These are phyloP conservation scores for Juncus effusus DNA, from an alignment of 176 grass and related monocot species.

Conservation along the genomic window DNA sequence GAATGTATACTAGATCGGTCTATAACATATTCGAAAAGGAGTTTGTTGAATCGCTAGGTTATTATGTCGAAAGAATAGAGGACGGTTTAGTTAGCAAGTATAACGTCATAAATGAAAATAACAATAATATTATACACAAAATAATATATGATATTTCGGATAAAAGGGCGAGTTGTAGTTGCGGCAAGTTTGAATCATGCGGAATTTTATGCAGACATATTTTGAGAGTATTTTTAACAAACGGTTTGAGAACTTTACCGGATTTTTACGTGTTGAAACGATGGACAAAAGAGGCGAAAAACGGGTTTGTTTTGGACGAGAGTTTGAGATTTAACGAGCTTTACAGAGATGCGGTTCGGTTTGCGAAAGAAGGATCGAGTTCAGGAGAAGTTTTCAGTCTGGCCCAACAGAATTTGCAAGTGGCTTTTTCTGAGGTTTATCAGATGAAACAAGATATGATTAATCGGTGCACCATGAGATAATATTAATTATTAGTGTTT, in stretches of 20 bases:
- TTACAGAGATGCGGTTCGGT: slow-evolving; percentile 60
- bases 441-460: slow-evolving; percentile 48
- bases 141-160: slow-evolving; percentile 41
- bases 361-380: slow-evolving; percentile 55
- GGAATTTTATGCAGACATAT: slow-evolving; percentile 59
- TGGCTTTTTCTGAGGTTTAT: slow-evolving; percentile 52
- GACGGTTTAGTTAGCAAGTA: slow-evolving; percentile 34
- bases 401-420: slow-evolving; percentile 46
- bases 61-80: slow-evolving; percentile 43
- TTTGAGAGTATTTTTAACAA: slow-evolving; percentile 51
- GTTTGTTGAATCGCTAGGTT: slow-evolving; percentile 48
- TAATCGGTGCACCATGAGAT: slow-evolving; percentile 12
- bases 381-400: slow-evolving; percentile 45
- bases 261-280: slow-evolving; percentile 65
- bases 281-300: slow-evolving; percentile 71
- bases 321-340: slow-evolving; percentile 47
- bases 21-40: slow-evolving; percentile 61
- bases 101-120: slow-evolving; percentile 43
- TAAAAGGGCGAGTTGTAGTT: slow-evolving; percentile 47
- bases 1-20: slow-evolving; percentile 43
- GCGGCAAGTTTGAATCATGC: slow-evolving; percentile 54
- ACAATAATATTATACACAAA: slow-evolving; percentile 9
- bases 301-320: slow-evolving; percentile 57
- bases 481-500: not conserved
- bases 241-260: slow-evolving; percentile 45